Conservation (phyloP, 2,329 filamentous ascomycete species). For the Fusarium sp. region DNA sequence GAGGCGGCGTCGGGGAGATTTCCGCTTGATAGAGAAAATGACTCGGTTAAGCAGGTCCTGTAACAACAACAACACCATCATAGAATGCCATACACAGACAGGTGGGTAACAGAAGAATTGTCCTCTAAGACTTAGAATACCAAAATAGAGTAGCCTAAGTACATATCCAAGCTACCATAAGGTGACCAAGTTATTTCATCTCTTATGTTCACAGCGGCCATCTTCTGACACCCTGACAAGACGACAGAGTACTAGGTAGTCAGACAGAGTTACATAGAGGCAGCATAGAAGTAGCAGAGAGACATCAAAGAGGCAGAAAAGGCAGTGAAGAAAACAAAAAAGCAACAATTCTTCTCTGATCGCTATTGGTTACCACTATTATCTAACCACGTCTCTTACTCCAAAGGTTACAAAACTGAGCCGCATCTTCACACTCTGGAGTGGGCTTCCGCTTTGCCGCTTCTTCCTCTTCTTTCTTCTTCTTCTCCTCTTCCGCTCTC, state of each 20-base stretch:
- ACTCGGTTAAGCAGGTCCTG: background rate
- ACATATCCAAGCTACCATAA: background rate
- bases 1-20: constrained; percentile 13
- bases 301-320: background rate
- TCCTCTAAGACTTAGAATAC: background rate
- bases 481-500: background rate
- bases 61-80: background rate
- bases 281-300: background rate
- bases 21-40: background rate
- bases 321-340: background rate
- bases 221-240: background rate
- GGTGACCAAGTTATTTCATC: too few species aligned
- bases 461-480: background rate
- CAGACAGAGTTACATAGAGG: too few species aligned
- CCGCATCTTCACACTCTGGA: background rate
- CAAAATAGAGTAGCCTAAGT: background rate
- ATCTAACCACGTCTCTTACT: background rate
- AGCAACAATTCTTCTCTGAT: background rate
- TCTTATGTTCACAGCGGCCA: too few species aligned
- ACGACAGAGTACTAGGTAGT: too few species aligned
- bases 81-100: background rate
- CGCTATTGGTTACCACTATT: background rate
- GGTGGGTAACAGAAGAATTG: background rate
- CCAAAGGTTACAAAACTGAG: background rate
- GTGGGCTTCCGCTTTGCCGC: background rate